A percentile compares a stretch with the other conserved stretches of the same genome.
Evolutionary conservation across 495 filamentous ascomycete species (phyloP).

Genomic region (Cairneyella variabilis): DNA sequence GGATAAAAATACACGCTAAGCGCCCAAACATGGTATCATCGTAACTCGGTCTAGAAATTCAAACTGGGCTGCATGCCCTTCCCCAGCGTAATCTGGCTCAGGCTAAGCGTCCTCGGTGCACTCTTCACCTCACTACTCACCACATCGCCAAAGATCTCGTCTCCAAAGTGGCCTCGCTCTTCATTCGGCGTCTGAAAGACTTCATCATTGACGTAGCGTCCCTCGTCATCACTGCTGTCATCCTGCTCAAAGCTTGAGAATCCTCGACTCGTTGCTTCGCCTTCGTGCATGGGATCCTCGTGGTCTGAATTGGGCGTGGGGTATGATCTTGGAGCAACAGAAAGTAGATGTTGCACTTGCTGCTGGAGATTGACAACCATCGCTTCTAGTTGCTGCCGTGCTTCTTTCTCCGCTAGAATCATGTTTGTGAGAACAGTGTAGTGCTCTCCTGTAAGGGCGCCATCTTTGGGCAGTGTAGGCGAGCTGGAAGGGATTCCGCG

Average conservation of each 20-base stretch:
- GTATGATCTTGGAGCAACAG: constrained; percentile 23
- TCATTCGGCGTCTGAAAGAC: constrained; percentile 43
- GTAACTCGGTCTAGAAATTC: not conserved
- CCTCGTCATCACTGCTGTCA: constrained; percentile 20
- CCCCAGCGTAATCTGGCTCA: constrained; percentile 45
- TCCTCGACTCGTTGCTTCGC: constrained; percentile 18
- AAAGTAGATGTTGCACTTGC: constrained; percentile 26
- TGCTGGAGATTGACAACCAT: constrained; percentile 45
- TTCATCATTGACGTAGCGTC: constrained; percentile 28
- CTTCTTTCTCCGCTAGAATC: constrained; percentile 45
- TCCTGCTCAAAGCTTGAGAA: constrained; percentile 22
- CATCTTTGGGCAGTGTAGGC: constrained; percentile 35
- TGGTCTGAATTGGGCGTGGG: constrained; percentile 32
- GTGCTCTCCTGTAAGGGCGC: constrained; percentile 28
- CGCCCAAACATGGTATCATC: constrained; percentile 13
- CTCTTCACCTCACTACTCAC: constrained; percentile 33
- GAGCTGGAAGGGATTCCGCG: constrained; percentile 29
- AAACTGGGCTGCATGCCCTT: constrained; percentile 2
- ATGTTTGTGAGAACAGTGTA: constrained; percentile 36
- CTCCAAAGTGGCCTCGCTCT: constrained; percentile 29
- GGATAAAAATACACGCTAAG: constrained; percentile 8
- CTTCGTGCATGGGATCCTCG: constrained; percentile 9
- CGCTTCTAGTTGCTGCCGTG: constrained; percentile 45
- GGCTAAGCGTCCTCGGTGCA: constrained; percentile 43
- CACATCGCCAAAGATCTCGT: constrained; percentile 43